Percentiles rank a stretch among this genome's conserved stretches.
Evolutionary conservation across 352 stramenopile species (phyloP).

Genomic region (Phytophthora multivora): DNA sequence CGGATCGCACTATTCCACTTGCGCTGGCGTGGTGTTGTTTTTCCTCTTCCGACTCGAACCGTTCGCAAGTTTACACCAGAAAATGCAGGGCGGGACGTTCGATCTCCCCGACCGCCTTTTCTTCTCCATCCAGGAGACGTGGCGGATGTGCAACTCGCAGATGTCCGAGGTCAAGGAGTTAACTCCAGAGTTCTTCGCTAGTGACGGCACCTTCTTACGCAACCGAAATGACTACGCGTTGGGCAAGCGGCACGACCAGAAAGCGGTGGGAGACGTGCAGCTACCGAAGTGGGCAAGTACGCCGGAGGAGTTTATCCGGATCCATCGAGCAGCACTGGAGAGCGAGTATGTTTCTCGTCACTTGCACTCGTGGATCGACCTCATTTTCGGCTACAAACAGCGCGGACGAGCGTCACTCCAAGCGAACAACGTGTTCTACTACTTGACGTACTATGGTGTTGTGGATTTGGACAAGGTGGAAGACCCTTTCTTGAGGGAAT

Average conservation of each 20-base stretch:
- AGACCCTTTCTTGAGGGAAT: slow-evolving; percentile 92
- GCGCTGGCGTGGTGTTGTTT: slow-evolving; percentile 96
- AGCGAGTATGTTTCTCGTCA: slow-evolving; percentile 97
- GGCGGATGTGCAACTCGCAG: slow-evolving; percentile 96
- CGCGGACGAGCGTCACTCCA: slow-evolving; percentile 92
- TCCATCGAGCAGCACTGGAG: slow-evolving; percentile 97
- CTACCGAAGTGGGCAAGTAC: slow-evolving; percentile 97
- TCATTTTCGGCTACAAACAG: slow-evolving; percentile 99
- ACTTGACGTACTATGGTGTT: slow-evolving; percentile 92
- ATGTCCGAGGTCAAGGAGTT: slow-evolving; percentile 99
- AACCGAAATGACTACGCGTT: slow-evolving; percentile 97
- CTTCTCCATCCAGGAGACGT: slow-evolving; percentile 95
- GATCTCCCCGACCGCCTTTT: slow-evolving; percentile 98
- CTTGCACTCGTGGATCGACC: slow-evolving; percentile 98
- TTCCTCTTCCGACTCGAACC: slow-evolving; percentile 99
- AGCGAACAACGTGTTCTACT: slow-evolving; percentile 97
- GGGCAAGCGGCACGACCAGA: slow-evolving; percentile 86
- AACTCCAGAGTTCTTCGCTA: slow-evolving; percentile 97
- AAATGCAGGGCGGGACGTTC: slow-evolving; percentile 97
- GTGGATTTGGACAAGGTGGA: slow-evolving; percentile 98
- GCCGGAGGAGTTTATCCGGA: slow-evolving; percentile 95
- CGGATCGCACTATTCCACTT: slow-evolving; percentile 97
- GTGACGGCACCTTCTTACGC: slow-evolving; percentile 93
- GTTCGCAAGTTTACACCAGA: slow-evolving; percentile 96
- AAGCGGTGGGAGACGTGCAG: slow-evolving; percentile 93